Base-by-base conservation (phyloP, 2,329 filamentous ascomycete species). In the Xylariaceae sp. region DNA sequence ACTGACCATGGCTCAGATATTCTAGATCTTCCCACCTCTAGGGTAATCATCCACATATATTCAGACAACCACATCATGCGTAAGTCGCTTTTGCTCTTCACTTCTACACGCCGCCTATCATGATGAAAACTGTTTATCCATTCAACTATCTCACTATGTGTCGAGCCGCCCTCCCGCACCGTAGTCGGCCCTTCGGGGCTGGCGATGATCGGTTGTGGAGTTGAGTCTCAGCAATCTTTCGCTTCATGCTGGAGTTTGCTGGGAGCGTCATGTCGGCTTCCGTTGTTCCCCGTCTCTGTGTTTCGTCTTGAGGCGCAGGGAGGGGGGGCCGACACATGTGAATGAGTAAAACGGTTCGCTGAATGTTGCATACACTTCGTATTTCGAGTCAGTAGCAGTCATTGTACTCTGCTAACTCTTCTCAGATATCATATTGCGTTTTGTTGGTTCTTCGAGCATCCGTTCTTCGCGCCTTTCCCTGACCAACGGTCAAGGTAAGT, bases 161-260 rank as follows among this genome's bases (percentile, higher is more conserved):
- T 81, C 81, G 70, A 83, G 79, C 76, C 74, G 78, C 76, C 68
- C 83, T 86, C 73, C 76, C 81, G 63, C 78, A 85, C 81, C 76
- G 61, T 68, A 87, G 78, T 56, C 50, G 61, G 59, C 62, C 55
- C 17, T 54, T 55, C 50, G 54, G 53, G 50, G 62, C 57, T 57
- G 64, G 72, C 68, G 64, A 86, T 71, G 82, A 86, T 64, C 60
- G 73, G 83, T 85, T 81, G 83, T 86, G 81, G 78, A 85, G 83
- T 84, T 77, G 60, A 60, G 60, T 53, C 15, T 57, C 57, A 52
- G 55, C 52, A 50, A 14, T 6, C 38, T 41, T 19, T 13, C 48
- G 50, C 59, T 49, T 57, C 50, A 50, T 42, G 48, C 47, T 51
- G 36, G 41, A 35, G 48, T 39, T 48, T 38, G 45, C 51, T 55